A percentile compares a stretch with the other conserved stretches of the same genome.
Conservation (phyloP, 2,329 filamentous ascomycete species). For the Elsinoe necatrix region DNA sequence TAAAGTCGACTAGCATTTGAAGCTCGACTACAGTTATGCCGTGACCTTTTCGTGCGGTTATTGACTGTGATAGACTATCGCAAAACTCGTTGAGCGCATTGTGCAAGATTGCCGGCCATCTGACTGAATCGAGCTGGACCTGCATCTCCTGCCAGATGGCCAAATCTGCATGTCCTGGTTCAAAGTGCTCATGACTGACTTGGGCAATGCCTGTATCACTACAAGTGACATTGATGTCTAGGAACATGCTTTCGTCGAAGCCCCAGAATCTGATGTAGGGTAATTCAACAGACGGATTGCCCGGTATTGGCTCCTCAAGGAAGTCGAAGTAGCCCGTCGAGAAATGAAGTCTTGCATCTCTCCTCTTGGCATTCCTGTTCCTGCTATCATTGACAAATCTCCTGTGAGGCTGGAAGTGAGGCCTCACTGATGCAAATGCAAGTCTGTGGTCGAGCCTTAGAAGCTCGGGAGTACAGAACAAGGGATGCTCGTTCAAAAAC, state of each 20-base stretch:
- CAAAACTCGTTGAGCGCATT: not conserved
- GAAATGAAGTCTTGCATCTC: not conserved
- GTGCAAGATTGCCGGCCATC: not conserved
- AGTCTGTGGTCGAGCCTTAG: not conserved
- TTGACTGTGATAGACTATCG: not conserved
- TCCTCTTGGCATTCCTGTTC: not conserved
- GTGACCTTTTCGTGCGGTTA: not conserved
- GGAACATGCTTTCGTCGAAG: not conserved
- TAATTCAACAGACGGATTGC: not conserved
- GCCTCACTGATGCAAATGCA: not conserved
- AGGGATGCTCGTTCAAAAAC: not conserved
- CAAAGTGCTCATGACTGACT: not conserved
- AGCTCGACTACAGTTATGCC: not conserved
- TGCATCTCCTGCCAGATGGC: not conserved
- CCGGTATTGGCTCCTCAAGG: not conserved
- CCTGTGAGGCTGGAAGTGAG: not conserved
- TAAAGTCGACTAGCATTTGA: not conserved
- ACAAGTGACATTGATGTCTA: not conserved
- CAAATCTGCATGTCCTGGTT: not conserved
- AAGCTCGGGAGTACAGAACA: not conserved
- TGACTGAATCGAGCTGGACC: not conserved
- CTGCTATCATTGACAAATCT: not conserved
- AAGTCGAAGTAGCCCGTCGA: not conserved
- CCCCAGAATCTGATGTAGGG: not conserved
- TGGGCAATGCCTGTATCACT: not conserved